A percentile compares a stretch with the other conserved stretches of the same genome.
Evolutionary conservation across 83 land plant species (phyloP).

Genomic region (Thuja plicata): DNA sequence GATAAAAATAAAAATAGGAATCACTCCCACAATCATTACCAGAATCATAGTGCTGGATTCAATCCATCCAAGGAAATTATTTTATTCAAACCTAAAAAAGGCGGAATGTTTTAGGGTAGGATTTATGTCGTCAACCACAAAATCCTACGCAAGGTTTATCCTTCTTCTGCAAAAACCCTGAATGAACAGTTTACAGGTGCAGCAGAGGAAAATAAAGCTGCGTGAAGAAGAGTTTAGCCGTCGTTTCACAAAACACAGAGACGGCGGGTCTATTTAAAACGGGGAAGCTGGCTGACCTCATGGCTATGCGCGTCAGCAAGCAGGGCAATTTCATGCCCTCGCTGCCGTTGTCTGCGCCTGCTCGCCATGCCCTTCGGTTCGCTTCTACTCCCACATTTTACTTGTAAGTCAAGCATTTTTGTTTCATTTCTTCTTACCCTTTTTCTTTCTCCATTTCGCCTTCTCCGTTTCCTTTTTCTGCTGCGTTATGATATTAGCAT

Average conservation of each 20-base stretch:
- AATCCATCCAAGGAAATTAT: not conserved
- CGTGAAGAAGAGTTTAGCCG: not conserved
- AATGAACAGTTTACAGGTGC: not conserved
- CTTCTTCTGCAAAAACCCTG: not conserved
- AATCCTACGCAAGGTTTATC: not conserved
- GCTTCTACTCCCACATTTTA: not conserved
- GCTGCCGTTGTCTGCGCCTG: not conserved
- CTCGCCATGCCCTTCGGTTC: not conserved
- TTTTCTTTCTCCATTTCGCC: not conserved
- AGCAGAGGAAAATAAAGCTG: not conserved
- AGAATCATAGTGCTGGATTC: not conserved
- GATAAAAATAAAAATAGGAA: no score
- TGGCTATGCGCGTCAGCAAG: not conserved
- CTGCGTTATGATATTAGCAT: not conserved
- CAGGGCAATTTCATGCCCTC: not conserved
- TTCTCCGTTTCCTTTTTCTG: not conserved
- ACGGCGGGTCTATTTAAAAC: not conserved
- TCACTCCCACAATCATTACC: no score
- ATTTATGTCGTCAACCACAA: not conserved
- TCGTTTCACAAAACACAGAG: not conserved
- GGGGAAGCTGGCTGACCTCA: not conserved
- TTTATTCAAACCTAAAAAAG: not conserved
- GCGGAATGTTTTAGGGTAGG: constrained; percentile 1
- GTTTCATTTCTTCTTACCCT: not conserved
- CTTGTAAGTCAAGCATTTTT: not conserved